A percentile compares a stretch with the other conserved stretches of the same genome.
phyloP scores from a whole-genome alignment of 306 rosid species.

The Quercus rubra region DNA sequence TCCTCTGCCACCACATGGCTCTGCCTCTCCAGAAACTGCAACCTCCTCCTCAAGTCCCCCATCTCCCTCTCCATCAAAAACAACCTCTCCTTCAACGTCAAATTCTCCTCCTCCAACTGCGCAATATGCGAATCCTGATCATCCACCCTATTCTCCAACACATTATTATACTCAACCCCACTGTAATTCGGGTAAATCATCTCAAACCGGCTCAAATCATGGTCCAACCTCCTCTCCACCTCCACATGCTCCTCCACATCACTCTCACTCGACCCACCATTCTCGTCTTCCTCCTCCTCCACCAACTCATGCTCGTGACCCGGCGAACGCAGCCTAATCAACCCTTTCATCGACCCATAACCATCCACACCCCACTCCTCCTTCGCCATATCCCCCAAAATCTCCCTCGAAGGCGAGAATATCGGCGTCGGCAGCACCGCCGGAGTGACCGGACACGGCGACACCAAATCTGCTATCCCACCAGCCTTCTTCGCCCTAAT shows the following conservation, averaged over 20 bases:
- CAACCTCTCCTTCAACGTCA: slow-evolving; percentile 84
- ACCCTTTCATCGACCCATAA: slow-evolving; percentile 82
- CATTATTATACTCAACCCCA: slow-evolving; percentile 73
- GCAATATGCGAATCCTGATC: slow-evolving; percentile 95
- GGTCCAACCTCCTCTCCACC: slow-evolving; percentile 89
- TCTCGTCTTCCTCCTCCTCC: slow-evolving; percentile 47
- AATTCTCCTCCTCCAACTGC: slow-evolving; percentile 89
- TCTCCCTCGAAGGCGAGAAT: slow-evolving; percentile 65
- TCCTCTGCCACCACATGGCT: slow-evolving; percentile 18
- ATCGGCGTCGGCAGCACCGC: slow-evolving; percentile 78
- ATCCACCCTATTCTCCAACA: slow-evolving; percentile 80
- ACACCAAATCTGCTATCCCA: slow-evolving; percentile 74
- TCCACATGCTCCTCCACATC: slow-evolving; percentile 89
- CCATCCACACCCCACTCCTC: slow-evolving; percentile 87
- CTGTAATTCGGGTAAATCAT: slow-evolving; percentile 77
- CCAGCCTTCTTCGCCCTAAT: slow-evolving; percentile 67
- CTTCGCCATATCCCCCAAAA: slow-evolving; percentile 57
- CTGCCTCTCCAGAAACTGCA: slow-evolving; percentile 55
- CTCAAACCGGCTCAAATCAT: slow-evolving; percentile 91
- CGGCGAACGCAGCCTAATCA: slow-evolving; percentile 61
- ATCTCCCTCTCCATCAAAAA: slow-evolving; percentile 85
- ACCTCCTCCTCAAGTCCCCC: slow-evolving; percentile 71
- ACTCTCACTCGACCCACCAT: slow-evolving; percentile 79
- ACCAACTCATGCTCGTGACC: slow-evolving; percentile 38
- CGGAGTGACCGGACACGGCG: slow-evolving; percentile 85